Evolutionary conservation across 106 monocot species (phyloP).

Genomic region (Acorus calamus): DNA sequence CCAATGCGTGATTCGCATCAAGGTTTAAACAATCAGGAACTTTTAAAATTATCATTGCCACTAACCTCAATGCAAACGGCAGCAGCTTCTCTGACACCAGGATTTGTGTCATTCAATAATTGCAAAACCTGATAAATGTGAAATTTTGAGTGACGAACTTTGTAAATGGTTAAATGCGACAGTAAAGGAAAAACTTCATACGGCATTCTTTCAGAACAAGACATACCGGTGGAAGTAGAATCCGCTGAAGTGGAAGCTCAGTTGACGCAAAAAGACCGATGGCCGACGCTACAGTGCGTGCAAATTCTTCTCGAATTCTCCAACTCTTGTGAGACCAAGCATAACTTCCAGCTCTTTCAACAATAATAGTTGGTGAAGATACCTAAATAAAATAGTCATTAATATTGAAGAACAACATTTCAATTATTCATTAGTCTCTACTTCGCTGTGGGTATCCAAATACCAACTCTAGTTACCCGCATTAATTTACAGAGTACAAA

Average conservation of each 20-base stretch:
- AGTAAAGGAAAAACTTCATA: not conserved
- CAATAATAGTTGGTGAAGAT: constrained; percentile 95
- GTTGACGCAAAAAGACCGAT: constrained; percentile 92
- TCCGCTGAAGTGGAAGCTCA: constrained; percentile 78
- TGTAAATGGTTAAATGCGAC: not conserved
- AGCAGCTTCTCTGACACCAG: constrained; percentile 89
- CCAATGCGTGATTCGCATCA: no score
- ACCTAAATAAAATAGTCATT: constrained; percentile 30
- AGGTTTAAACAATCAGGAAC: no score
- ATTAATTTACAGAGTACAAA: no score
- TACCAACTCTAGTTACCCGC: no score
- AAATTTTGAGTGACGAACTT: not conserved
- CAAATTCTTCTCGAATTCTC: constrained; percentile 95
- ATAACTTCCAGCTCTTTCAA: constrained; percentile 95
- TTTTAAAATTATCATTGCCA: not conserved
- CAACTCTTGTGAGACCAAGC: constrained; percentile 96
- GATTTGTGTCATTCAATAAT: constrained; percentile 75
- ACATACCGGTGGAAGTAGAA: constrained; percentile 81
- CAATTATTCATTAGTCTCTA: no score
- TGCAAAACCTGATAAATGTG: constrained; percentile 57
- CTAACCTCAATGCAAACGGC: constrained; percentile 82
- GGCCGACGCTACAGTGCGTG: constrained; percentile 70
- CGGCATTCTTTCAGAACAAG: constrained; percentile 2
- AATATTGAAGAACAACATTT: no score
- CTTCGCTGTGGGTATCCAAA: no score